phyloP scores from a whole-genome alignment of 75 land plant genomes.

The Pinus taeda region DNA sequence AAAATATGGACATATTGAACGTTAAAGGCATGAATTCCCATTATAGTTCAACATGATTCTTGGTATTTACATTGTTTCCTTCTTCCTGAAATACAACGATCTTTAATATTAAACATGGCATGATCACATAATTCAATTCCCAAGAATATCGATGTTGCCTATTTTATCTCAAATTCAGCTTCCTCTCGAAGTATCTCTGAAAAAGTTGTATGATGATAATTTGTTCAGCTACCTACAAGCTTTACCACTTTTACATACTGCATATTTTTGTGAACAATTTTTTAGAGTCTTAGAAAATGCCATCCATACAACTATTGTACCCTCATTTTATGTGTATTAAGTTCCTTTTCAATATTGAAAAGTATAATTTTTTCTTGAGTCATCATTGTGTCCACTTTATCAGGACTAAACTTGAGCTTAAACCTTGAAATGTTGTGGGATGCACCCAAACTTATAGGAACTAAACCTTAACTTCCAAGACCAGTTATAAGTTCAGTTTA shows the following conservation, averaged over 20 bases:
- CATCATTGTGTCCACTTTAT: slow-evolving; percentile 98
- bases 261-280: slow-evolving; percentile 82
- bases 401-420: slow-evolving; percentile 94
- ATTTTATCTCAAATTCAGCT: slow-evolving; percentile 77
- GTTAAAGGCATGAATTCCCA: no score
- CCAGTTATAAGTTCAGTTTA: slow-evolving; percentile 86
- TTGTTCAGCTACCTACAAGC: slow-evolving; percentile 46
- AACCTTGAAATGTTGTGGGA: slow-evolving; percentile 91
- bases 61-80: no score
- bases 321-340: slow-evolving; percentile 94
- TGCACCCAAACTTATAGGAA: slow-evolving; percentile 93
- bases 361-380: slow-evolving; percentile 91
- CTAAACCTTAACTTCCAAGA: slow-evolving; percentile 67
- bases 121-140: slow-evolving; percentile 92
- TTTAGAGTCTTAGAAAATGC: slow-evolving; percentile 96
- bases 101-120: slow-evolving; percentile 77
- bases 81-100: slow-evolving; percentile 77
- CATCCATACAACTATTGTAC: slow-evolving; percentile 98
- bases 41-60: no score
- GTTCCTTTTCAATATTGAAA: slow-evolving; percentile 96
- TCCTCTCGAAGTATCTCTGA: slow-evolving; percentile 91
- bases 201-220: slow-evolving; percentile 80
- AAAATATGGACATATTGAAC: no score
- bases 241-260: slow-evolving; percentile 30
- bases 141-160: slow-evolving; percentile 84